These are phyloP conservation scores for Stagonosporopsis rhizophila DNA, from an alignment of 2,329 filamentous ascomycete species.

Conservation along the genomic window DNA sequence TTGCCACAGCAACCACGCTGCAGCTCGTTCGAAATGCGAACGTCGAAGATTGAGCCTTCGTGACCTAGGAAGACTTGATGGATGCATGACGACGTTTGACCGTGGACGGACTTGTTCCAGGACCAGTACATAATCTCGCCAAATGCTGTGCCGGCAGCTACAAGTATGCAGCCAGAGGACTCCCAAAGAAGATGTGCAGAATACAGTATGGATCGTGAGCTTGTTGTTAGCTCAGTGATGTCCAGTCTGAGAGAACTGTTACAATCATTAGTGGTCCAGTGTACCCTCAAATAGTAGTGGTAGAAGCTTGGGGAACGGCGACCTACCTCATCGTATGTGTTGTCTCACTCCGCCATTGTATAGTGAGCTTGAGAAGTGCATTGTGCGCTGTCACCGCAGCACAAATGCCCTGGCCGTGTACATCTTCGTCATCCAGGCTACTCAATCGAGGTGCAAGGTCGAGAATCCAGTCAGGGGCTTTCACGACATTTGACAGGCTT, in stretches of 20 bases:
- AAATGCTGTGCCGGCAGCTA: slow-evolving; percentile 91
- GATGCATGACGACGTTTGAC: slow-evolving; percentile 44
- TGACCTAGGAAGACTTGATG: slow-evolving; percentile 71
- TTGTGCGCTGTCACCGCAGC: slow-evolving; percentile 82
- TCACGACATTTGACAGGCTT: slow-evolving; percentile 28
- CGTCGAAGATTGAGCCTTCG: slow-evolving; percentile 92
- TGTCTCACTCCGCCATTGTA: slow-evolving; percentile 20
- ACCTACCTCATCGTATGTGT: slow-evolving; percentile 16
- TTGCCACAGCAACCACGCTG: slow-evolving; percentile 36
- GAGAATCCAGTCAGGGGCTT: slow-evolving; percentile 49
- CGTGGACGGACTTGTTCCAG: slow-evolving; percentile 55
- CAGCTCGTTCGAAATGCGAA: slow-evolving; percentile 70
- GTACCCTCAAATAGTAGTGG: too few relatives aligned
- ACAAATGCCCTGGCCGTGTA: slow-evolving; percentile 20
- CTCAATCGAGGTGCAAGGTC: slow-evolving; percentile 34
- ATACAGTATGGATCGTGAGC: slow-evolving; percentile 85
- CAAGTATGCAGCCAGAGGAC: slow-evolving; percentile 65
- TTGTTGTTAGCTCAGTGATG: slow-evolving; percentile 64
- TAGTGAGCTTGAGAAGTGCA: slow-evolving; percentile 66
- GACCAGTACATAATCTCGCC: slow-evolving; percentile 94
- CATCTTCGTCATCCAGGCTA: slow-evolving; percentile 15
- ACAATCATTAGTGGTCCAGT: slow-evolving; percentile 1
- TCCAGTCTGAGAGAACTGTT: slow-evolving; percentile 21
- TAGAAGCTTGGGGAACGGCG: neutral
- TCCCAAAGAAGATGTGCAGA: slow-evolving; percentile 77